Evolutionary conservation across 345 rosid species (phyloP).

Genomic region (Balakata baccata): DNA sequence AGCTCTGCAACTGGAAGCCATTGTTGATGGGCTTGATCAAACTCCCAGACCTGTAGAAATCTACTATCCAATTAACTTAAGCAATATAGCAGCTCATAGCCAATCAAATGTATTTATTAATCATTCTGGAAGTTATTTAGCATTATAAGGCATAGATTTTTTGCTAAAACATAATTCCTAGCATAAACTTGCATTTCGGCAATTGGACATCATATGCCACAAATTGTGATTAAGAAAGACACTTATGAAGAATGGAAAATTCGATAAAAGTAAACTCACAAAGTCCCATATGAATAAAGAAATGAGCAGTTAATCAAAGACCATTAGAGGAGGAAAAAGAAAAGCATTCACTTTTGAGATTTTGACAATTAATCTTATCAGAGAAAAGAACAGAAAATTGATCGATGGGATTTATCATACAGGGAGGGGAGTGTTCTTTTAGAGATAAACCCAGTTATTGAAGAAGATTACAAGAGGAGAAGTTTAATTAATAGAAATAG

Average conservation of each 20-base stretch:
- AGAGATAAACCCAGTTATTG: too few species aligned
- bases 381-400: too few species aligned
- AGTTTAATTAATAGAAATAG: not conserved
- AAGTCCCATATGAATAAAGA: not conserved
- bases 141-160: not conserved
- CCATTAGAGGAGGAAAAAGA: too few species aligned
- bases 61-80: conserved; percentile 14
- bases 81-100: not conserved
- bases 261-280: not conserved
- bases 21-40: conserved; percentile 82
- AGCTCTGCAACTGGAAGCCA: conserved; percentile 97
- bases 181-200: not conserved
- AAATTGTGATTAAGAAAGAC: too few species aligned
- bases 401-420: too few species aligned
- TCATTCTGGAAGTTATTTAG: not conserved
- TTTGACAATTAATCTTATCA: too few species aligned
- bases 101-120: not conserved
- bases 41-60: conserved; percentile 80
- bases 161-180: not conserved
- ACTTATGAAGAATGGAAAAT: not conserved
- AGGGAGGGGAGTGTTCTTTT: too few species aligned
- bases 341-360: too few species aligned
- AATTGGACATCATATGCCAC: not conserved
- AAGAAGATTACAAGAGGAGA: not conserved
- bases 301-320: too few species aligned